Conservation (phyloP, 257 asterid species). For the Phtheirospermum japonicum region DNA sequence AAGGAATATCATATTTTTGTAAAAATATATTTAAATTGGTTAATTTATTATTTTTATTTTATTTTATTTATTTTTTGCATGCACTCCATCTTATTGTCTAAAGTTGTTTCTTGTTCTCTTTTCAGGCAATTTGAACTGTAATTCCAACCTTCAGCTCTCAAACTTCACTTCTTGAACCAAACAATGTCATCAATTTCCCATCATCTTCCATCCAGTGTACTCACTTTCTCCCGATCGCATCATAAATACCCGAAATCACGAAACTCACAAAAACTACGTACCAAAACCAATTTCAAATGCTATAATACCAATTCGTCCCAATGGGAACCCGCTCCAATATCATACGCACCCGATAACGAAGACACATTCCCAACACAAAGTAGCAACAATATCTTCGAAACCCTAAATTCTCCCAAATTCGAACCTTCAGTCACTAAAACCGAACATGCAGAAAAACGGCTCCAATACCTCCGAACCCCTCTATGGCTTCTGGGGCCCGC, state of each 20-base stretch:
- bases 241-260: constrained; percentile 33
- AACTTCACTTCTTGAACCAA: constrained; percentile 29
- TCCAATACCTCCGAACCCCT: constrained; percentile 49
- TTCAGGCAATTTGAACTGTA: constrained; percentile 35
- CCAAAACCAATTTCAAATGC: constrained; percentile 21
- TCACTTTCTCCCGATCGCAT: constrained; percentile 28
- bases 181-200: constrained; percentile 46
- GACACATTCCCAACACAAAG: constrained; percentile 40
- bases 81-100: constrained; percentile 2
- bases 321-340: constrained; percentile 70
- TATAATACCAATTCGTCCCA: constrained; percentile 42
- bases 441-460: constrained; percentile 30
- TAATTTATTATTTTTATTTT: too few species aligned
- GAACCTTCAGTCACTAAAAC: constrained; percentile 36
- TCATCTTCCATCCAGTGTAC: constrained; percentile 38
- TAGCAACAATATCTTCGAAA: constrained; percentile 50
- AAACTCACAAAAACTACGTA: constrained; percentile 36
- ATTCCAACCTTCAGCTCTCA: constrained; percentile 2
- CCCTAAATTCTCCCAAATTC: constrained; percentile 40
- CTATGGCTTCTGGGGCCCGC: constrained; percentile 84
- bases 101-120: constrained; percentile 27
- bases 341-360: constrained; percentile 49
- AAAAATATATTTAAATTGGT: too few species aligned
- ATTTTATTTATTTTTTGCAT: background rate
- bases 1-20: too few species aligned